Conservation (phyloP, 768 basidiomycete genomes). For the Pilatotrama ljubarskyi region DNA sequence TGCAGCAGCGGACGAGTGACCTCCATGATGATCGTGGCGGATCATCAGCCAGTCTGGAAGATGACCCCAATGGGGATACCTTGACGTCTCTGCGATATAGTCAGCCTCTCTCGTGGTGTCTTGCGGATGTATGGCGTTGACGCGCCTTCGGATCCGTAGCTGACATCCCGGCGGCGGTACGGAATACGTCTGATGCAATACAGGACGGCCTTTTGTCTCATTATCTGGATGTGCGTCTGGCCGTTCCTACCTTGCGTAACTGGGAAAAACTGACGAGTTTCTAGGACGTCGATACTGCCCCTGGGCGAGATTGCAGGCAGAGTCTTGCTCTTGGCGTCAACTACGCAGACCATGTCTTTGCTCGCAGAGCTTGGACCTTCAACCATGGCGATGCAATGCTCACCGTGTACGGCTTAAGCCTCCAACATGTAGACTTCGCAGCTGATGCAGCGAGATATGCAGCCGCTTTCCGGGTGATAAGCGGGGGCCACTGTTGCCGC, state of each 20-base stretch:
- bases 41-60: too few relatives aligned
- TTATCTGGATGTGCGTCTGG: not conserved
- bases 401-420: not conserved
- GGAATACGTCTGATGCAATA: not conserved
- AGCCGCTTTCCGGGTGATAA: not conserved
- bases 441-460: not conserved
- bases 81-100: too few relatives aligned
- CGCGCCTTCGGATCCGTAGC: too few relatives aligned
- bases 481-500: not conserved
- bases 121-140: too few relatives aligned
- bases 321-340: not conserved
- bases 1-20: too few relatives aligned
- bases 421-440: not conserved
- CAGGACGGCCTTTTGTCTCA: not conserved
- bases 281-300: conserved; percentile 1
- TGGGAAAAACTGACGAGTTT: too few relatives aligned
- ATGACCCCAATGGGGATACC: too few relatives aligned
- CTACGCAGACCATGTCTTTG: not conserved
- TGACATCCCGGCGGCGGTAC: too few relatives aligned
- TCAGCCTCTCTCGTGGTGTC: too few relatives aligned
- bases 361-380: not conserved
- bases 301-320: not conserved
- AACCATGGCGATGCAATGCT: not conserved
- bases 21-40: too few relatives aligned
- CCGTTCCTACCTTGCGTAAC: not conserved